Evolutionary conservation across 2,329 filamentous ascomycete species (phyloP), one percentile per base, ranked within the genome.

Genomic region (Xylariaceae sp.): DNA sequence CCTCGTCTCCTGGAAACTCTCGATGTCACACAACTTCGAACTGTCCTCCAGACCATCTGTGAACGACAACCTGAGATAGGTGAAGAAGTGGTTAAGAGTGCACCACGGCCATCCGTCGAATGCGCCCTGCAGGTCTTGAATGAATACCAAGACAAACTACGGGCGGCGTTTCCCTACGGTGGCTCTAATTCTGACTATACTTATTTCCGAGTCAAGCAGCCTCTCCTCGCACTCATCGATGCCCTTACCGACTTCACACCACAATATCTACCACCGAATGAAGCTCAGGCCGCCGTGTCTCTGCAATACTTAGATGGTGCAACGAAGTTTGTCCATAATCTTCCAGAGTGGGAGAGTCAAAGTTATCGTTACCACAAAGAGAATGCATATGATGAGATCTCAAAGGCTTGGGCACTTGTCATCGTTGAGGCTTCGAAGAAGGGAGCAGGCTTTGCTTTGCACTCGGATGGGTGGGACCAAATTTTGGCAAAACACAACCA

Each of bases 371-470:
- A 96, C 67, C 91, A 96, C 78, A 97, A 97, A 75, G 89, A 96
- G 65, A 92, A 92, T 62, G 93, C 94, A 6, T 99, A 99, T 71
- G 94, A 99, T 69, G 95, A 98, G 71, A 93, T 99, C 62, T 89
- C 91, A 23, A 92, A 89, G 69, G 95, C 95, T 1, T 99, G 95
- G 95, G 88, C 91, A 14, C 75, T 96, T 65, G 94, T 96, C 46
- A 90, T 99, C 65, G 88, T 88, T 60, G 95, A 99, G 74, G 92
- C 92, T 2, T 88, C 90, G 19, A 98, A 98, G 79, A 85, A 90
- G 65, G 94, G 92, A 9, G 93, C 92, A 24, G 95, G 95, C 29
- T 95, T 98, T 68, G 87, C 91, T 64, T 72, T 99, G 63, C 91
- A 96, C 69, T 91, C 92, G 43, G 92, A 90, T 50, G 91, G 91